Base-by-base conservation (phyloP, 2,329 filamentous ascomycete genomes). In the Endothia cerciana region DNA sequence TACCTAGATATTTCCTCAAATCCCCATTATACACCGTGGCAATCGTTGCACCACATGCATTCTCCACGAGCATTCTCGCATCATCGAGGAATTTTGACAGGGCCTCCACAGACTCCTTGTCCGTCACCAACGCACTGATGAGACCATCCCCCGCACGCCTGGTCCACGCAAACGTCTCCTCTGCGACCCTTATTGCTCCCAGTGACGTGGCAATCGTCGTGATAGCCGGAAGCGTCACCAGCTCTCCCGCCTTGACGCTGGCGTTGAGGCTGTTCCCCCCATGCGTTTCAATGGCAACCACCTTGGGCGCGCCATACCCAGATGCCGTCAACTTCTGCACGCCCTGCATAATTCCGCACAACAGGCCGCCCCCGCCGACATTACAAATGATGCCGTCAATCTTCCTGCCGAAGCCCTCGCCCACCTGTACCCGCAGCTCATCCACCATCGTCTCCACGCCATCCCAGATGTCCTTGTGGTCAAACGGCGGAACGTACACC, bases 41-140 rank as follows among this genome's bases (percentile, higher is more conserved):
- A 15, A 97, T 78, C 62, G 90, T 91, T 6, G 94, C 93, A 0
- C 94, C 93, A 75, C 94, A 97, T 0, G 93, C 89, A 43, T 90
- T 82, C 80, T 98, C 94, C 3, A 97, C 92, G 65, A 97, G 81
- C 65, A 94, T 79, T 33, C 91, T 81, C 71, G 94, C 91, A 68
- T 97, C 93, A 70, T 97, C 91, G 11, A 92, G 89, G 68, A 97
- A 89, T 30, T 87, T 82, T 72, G 90, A 88, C 63, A 90, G 91
- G 2, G 89, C 93, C 77, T 89, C 86, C 25, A 91, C 92, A 0
- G 94, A 94, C 73, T 95, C 91, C 3, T 87, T 88, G 72, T 96
- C 92, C 2, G 82, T 83, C 10, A 95, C 81, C 0, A 93, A 89
- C 2, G 86, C 78, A 68, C 84, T 88, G 45, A 82, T 80, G 45